phyloP scores from a whole-genome alignment of 2,329 filamentous ascomycete genomes.

The Hortaea werneckii region DNA sequence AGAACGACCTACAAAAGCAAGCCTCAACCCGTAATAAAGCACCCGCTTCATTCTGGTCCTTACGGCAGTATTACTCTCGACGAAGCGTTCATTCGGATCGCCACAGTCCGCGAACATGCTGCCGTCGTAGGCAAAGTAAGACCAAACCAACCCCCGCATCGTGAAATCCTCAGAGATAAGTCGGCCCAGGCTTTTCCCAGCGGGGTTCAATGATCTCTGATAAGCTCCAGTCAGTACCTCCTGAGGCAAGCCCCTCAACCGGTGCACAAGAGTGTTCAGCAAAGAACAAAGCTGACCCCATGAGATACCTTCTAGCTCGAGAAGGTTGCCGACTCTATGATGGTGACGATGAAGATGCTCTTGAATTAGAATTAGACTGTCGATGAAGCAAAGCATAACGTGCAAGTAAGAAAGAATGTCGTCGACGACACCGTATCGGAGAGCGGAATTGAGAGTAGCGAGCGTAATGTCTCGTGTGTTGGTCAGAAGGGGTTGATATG shows the following conservation, averaged over 20 bases:
- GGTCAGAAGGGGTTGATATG: not conserved
- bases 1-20: conserved; percentile 2
- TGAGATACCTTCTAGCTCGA: conserved; percentile 1
- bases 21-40: conserved; percentile 4
- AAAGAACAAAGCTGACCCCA: conserved; percentile 44
- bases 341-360: not conserved
- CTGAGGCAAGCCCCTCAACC: conserved; percentile 18
- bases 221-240: conserved; percentile 21
- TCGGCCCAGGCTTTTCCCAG: conserved; percentile 27
- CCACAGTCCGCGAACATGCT: conserved; percentile 49
- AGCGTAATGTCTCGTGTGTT: conserved; percentile 1
- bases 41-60: not conserved
- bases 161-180: conserved; percentile 53
- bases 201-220: conserved; percentile 29
- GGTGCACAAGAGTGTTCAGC: conserved; percentile 40
- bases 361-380: not conserved
- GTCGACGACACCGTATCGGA: conserved; percentile 26
- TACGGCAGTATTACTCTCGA: conserved; percentile 1
- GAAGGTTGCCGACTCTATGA: not conserved
- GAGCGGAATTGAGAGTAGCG: not conserved
- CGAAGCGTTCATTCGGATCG: conserved; percentile 1
- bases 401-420: conserved; percentile 53
- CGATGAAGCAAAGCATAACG: conserved; percentile 42
- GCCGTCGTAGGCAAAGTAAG: conserved; percentile 45
- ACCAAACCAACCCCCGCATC: conserved; percentile 52